A percentile compares a stretch with the other conserved stretches of the same genome.
Evolutionary conservation across 768 basidiomycete species (phyloP).

Genomic region (Lactarius sp.): DNA sequence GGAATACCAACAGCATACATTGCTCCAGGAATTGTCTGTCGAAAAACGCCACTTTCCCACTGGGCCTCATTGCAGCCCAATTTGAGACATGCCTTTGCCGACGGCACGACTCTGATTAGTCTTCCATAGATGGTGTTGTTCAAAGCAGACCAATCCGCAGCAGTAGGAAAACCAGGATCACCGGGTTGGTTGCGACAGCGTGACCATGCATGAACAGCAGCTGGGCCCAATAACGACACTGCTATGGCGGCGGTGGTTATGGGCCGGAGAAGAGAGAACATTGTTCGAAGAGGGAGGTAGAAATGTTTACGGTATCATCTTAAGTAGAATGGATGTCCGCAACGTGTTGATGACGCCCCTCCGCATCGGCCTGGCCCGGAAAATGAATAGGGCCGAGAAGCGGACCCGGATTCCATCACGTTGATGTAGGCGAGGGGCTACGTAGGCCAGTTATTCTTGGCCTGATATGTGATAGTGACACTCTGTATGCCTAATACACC

Average conservation of each 20-base stretch:
- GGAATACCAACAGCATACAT: conserved; percentile 20
- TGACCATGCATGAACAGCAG: not conserved
- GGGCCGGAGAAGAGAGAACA: not conserved
- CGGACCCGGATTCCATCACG: too few species aligned
- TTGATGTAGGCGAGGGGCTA: too few species aligned
- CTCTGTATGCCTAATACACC: too few species aligned
- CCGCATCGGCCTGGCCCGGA: too few species aligned
- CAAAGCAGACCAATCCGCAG: conserved; percentile 17
- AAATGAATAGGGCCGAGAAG: too few species aligned
- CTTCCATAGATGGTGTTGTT: conserved; percentile 16
- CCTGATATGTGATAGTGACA: too few species aligned
- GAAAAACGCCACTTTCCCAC: conserved; percentile 19
- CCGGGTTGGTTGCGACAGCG: conserved; percentile 26
- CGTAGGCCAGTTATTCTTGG: too few species aligned
- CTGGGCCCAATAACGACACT: not conserved
- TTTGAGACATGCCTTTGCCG: conserved; percentile 12
- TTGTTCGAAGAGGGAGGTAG: not conserved
- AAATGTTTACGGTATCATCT: too few species aligned
- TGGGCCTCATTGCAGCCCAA: conserved; percentile 15
- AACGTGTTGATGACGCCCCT: too few species aligned
- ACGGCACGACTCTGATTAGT: conserved; percentile 17
- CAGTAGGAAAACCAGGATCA: conserved; percentile 14
- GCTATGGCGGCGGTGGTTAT: not conserved
- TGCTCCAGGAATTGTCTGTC: conserved; percentile 20
- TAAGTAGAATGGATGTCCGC: too few species aligned